A percentile compares a stretch with the other conserved stretches of the same genome.
Conservation (phyloP, 2,329 filamentous ascomycete genomes). For the Aureobasidium sp. region DNA sequence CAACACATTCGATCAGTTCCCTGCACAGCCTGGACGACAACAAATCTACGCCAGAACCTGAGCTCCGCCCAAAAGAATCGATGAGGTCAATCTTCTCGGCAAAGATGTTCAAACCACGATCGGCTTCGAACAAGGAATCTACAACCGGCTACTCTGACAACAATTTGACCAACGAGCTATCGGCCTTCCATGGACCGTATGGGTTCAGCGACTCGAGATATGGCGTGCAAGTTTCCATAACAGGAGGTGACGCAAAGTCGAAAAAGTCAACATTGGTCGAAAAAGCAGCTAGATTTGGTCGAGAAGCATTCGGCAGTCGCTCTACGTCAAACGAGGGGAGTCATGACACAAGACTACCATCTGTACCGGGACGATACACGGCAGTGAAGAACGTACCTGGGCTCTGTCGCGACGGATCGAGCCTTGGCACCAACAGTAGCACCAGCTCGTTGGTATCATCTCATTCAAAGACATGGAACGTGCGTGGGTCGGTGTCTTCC, state of each 20-base stretch:
- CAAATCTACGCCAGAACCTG: too few relatives aligned
- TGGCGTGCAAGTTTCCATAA: constrained; percentile 17
- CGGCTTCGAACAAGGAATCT: neutral
- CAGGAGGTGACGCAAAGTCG: constrained; percentile 20
- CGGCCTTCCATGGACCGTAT: constrained; percentile 11
- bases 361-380: neutral
- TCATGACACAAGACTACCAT: neutral
- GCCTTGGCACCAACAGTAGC: neutral
- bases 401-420: neutral
- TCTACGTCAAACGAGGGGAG: neutral
- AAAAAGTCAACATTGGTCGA: constrained; percentile 17
- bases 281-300: constrained; percentile 16
- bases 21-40: too few relatives aligned
- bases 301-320: constrained; percentile 14
- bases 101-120: neutral
- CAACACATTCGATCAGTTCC: too few relatives aligned
- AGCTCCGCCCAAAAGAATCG: neutral
- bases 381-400: constrained; percentile 7
- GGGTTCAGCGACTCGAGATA: constrained; percentile 1
- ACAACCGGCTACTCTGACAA: neutral
- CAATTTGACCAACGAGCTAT: constrained; percentile 11
- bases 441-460: neutral
- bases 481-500: constrained; percentile 2
- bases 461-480: neutral
- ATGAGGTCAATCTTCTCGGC: neutral